phyloP scores from a whole-genome alignment of 306 rosid species.

The Vigna trinervia region DNA sequence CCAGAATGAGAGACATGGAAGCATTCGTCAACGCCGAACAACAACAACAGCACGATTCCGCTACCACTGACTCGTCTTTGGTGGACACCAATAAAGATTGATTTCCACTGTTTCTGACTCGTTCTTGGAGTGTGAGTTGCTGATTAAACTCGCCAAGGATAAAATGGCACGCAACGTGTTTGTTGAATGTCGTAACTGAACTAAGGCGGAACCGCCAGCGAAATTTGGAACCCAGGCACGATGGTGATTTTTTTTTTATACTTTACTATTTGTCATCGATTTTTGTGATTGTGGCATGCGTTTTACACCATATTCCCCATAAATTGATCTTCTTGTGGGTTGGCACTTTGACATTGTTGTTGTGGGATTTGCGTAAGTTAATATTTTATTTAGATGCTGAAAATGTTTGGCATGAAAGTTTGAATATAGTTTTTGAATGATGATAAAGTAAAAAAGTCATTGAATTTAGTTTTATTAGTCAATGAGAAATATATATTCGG shows the following conservation, averaged over 20 bases:
- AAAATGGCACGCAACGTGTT: slow-evolving; percentile 49
- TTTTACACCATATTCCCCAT: neutral
- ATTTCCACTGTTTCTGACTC: neutral
- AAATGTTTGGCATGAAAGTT: no score
- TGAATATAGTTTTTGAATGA: no score
- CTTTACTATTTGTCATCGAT: neutral
- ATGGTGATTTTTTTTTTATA: neutral
- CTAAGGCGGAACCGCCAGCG: neutral
- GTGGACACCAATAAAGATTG: slow-evolving; percentile 45
- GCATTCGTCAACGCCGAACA: slow-evolving; percentile 43
- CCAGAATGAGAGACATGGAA: slow-evolving; percentile 67
- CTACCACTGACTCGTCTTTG: slow-evolving; percentile 38
- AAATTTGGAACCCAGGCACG: neutral
- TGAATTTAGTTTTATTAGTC: no score
- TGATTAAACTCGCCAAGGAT: neutral
- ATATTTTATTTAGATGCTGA: no score
- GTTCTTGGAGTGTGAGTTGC: neutral
- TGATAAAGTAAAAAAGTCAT: no score
- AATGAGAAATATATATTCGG: no score
- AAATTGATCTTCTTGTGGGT: neutral
- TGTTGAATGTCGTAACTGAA: slow-evolving; percentile 54
- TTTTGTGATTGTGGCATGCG: neutral
- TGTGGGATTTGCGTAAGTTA: no score
- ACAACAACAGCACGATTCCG: slow-evolving; percentile 37
- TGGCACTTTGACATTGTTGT: neutral